phyloP scores from a whole-genome alignment of 2,329 filamentous ascomycete genomes.

The Pseudopithomyces maydicus region DNA sequence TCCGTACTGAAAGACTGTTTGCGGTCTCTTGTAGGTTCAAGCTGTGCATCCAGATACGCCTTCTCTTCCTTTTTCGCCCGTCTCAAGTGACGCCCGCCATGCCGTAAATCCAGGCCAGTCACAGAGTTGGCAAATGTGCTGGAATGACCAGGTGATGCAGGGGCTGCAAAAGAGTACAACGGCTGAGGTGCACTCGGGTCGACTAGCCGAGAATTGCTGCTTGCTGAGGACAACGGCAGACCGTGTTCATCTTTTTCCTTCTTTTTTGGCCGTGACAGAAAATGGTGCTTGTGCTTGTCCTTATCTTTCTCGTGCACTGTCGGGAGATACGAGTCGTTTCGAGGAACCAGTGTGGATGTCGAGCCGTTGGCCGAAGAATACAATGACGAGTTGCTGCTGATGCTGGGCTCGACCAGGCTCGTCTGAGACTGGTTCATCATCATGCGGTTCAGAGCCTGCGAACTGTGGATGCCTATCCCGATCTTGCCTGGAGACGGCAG shows the following conservation, averaged over 20 bases:
- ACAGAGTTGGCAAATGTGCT: constrained; percentile 80
- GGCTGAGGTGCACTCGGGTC: constrained; percentile 77
- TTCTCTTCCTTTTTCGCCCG: constrained; percentile 71
- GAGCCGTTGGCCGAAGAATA: constrained; percentile 79
- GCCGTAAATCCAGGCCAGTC: constrained; percentile 77
- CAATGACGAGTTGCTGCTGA: constrained; percentile 63
- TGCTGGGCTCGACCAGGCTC: constrained; percentile 66
- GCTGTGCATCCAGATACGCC: constrained; percentile 40
- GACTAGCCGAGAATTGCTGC: constrained; percentile 76
- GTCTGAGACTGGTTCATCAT: constrained; percentile 71
- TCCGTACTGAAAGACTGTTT: constrained; percentile 47
- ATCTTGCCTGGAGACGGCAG: constrained; percentile 69
- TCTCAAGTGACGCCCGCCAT: constrained; percentile 74
- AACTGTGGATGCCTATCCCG: constrained; percentile 68
- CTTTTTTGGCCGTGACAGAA: constrained; percentile 78
- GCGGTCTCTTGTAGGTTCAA: constrained; percentile 41
- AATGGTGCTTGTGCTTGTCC: constrained; percentile 76
- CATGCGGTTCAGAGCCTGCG: constrained; percentile 66
- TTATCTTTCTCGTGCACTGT: constrained; percentile 63
- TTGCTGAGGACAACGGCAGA: constrained; percentile 74
- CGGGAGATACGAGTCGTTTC: constrained; percentile 43
- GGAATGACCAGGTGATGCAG: constrained; percentile 70
- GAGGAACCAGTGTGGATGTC: constrained; percentile 74
- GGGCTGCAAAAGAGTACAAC: constrained; percentile 78
- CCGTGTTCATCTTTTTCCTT: constrained; percentile 71